These are phyloP conservation scores for Rutidosis leptorrhynchoides DNA, from an alignment of 129 eudicot genomes.

Conservation along the genomic window DNA sequence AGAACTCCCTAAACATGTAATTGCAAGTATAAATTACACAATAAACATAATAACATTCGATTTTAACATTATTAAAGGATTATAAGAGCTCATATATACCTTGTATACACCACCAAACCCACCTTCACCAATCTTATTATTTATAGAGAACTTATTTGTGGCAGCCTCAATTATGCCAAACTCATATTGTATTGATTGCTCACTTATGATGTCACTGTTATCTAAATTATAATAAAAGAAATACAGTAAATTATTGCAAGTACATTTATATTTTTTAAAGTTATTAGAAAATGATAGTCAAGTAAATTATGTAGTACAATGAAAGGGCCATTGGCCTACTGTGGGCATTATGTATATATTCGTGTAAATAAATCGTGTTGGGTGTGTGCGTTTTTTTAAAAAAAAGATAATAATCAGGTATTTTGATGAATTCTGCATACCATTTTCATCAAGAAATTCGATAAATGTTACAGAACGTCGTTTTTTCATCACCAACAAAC, in stretches of 20 bases:
- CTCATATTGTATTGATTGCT: conserved; percentile 27
- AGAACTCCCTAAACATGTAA: background rate
- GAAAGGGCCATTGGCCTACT: too few species aligned
- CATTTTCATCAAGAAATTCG: conserved; percentile 9
- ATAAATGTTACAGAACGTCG: background rate
- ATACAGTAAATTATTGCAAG: background rate
- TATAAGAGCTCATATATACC: background rate
- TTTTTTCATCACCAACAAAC: background rate
- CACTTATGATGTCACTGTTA: conserved; percentile 21
- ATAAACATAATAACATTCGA: too few species aligned
- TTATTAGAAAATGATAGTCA: too few species aligned
- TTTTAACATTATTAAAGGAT: too few species aligned
- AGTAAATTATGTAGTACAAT: too few species aligned
- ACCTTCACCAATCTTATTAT: conserved; percentile 43
- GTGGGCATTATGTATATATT: too few species aligned
- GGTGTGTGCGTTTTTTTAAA: too few species aligned
- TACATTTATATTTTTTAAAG: too few species aligned
- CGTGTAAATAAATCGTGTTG: too few species aligned
- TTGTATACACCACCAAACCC: conserved; percentile 40
- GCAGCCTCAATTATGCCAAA: conserved; percentile 26
- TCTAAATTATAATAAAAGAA: background rate
- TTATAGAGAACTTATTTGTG: conserved; percentile 28
- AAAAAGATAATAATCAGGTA: too few species aligned
- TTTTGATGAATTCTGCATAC: background rate
- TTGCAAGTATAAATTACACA: background rate